phyloP scores from a whole-genome alignment of 768 basidiomycete genomes.

The Xerocomus potaroensis region DNA sequence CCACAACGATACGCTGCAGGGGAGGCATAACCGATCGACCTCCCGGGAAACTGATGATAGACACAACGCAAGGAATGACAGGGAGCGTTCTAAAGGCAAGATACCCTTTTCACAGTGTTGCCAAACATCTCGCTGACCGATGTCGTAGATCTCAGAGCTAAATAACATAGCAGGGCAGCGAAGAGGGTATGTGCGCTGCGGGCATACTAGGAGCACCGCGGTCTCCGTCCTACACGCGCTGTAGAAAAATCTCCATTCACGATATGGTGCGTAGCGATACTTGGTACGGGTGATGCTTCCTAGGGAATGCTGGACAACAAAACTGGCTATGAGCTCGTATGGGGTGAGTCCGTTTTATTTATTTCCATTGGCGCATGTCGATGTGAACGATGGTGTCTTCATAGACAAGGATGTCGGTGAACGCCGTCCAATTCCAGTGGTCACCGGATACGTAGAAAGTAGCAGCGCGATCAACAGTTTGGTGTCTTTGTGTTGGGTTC shows the following conservation, averaged over 20 bases:
- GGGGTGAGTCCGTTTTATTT: conserved; percentile 35
- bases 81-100: too few relatives aligned
- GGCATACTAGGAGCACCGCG: too few relatives aligned
- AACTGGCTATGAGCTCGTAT: conserved; percentile 46
- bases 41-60: too few relatives aligned
- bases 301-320: conserved; percentile 52
- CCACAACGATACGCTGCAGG: too few relatives aligned
- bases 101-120: too few relatives aligned
- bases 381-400: conserved; percentile 15
- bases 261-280: conserved; percentile 59
- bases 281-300: conserved; percentile 58
- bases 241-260: conserved; percentile 70
- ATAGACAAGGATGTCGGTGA: conserved; percentile 46
- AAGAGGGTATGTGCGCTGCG: too few relatives aligned
- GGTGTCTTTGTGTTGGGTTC: conserved; percentile 54
- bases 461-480: conserved; percentile 37
- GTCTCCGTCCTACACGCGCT: conserved; percentile 50
- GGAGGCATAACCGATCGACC: too few relatives aligned
- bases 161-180: too few relatives aligned
- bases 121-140: too few relatives aligned
- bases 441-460: conserved; percentile 30
- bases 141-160: too few relatives aligned
- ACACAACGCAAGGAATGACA: too few relatives aligned
- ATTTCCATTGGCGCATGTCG: conserved; percentile 3
- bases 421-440: conserved; percentile 45